phyloP scores from a whole-genome alignment of 768 basidiomycete species.

The Naganishia onofrii region DNA sequence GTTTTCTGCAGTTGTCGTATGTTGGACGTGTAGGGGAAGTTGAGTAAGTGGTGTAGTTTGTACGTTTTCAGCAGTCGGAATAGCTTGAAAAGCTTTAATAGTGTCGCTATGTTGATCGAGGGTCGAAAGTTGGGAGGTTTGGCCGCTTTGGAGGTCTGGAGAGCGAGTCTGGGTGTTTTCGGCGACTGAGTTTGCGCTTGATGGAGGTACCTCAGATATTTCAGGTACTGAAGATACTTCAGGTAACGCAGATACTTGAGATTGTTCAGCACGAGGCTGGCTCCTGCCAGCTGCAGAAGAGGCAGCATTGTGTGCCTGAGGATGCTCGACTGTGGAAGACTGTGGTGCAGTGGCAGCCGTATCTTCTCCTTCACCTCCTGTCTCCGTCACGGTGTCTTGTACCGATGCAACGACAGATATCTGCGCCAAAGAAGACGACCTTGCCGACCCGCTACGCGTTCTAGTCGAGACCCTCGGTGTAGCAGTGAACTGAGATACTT shows the following conservation, averaged over 20 bases:
- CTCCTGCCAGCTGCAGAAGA: background rate
- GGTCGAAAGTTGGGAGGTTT: background rate
- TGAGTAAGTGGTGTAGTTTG: background rate
- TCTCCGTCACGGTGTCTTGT: background rate
- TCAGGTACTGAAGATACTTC: conserved; percentile 6
- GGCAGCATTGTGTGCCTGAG: background rate
- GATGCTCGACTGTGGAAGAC: background rate
- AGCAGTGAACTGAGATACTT: background rate
- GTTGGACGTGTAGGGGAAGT: background rate
- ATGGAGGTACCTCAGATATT: background rate
- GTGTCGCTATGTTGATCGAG: background rate
- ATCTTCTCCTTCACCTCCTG: background rate
- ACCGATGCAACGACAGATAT: background rate
- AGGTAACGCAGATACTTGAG: background rate
- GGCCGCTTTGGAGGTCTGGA: background rate
- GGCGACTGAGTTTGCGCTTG: background rate
- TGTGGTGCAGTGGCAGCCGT: background rate
- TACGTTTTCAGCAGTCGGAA: background rate
- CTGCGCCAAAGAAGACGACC: background rate
- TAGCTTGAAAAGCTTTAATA: conserved; percentile 9
- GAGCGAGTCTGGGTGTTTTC: background rate
- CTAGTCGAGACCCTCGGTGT: background rate
- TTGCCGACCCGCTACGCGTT: background rate
- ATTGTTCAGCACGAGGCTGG: background rate
- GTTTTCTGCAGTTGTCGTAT: background rate